Conservation (phyloP, 2,329 filamentous ascomycete species). For the Fusarium stilboides region DNA sequence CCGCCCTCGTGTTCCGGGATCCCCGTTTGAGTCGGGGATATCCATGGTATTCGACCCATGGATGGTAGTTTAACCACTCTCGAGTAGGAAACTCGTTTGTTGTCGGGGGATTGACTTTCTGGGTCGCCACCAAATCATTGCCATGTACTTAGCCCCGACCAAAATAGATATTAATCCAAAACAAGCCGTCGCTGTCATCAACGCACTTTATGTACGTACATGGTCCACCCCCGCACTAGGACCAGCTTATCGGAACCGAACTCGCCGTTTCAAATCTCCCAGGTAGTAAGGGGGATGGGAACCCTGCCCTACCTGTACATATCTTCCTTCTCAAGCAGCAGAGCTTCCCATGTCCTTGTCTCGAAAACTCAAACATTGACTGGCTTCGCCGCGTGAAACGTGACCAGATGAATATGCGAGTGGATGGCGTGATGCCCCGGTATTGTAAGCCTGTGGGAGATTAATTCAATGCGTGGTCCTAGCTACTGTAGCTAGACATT, state of each 20-base stretch:
- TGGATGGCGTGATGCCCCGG: conserved; percentile 43
- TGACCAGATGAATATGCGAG: conserved; percentile 49
- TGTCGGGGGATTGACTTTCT: not conserved
- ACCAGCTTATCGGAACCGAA: conserved; percentile 48
- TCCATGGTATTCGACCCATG: conserved; percentile 34
- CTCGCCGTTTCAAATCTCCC: conserved; percentile 34
- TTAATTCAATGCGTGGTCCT: conserved; percentile 44
- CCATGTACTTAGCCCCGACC: conserved; percentile 32
- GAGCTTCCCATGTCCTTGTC: conserved; percentile 34
- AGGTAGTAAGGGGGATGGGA: conserved; percentile 15
- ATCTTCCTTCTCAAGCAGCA: conserved; percentile 1
- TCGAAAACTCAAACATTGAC: conserved; percentile 18
- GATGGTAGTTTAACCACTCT: not conserved
- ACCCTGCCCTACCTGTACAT: conserved; percentile 6
- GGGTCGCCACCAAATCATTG: conserved; percentile 8
- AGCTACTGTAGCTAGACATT: not conserved
- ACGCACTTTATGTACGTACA: conserved; percentile 24
- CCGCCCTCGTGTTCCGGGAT: conserved; percentile 29
- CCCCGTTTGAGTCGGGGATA: conserved; percentile 39
- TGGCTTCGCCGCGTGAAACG: conserved; percentile 44
- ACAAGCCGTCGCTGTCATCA: conserved; percentile 38
- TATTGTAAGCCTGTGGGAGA: conserved; percentile 39
- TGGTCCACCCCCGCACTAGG: conserved; percentile 50
- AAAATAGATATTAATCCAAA: conserved; percentile 42
- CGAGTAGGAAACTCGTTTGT: conserved; percentile 19